phyloP scores from a whole-genome alignment of 2,329 filamentous ascomycete species.

The Gaeumannomyces tritici region DNA sequence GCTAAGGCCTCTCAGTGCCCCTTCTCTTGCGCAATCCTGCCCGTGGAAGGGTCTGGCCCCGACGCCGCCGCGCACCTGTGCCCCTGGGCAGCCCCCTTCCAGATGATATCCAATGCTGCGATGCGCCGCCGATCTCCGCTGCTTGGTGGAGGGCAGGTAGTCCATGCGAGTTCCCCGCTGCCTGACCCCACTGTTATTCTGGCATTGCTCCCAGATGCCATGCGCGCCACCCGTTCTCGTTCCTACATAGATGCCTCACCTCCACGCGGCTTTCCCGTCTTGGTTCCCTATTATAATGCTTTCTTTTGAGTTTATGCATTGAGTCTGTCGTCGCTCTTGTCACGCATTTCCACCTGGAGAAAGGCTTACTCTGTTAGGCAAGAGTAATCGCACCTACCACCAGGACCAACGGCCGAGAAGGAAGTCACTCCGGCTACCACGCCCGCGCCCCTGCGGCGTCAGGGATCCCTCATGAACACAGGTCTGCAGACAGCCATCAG shows the following conservation, averaged over 20 bases:
- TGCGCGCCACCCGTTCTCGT: neutral
- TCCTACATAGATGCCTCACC: neutral
- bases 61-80: neutral
- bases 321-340: neutral
- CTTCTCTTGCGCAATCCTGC: neutral
- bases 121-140: neutral
- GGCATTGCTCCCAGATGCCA: neutral
- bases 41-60: neutral
- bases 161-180: neutral
- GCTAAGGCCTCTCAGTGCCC: neutral
- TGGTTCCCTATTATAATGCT: neutral
- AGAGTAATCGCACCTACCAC: neutral
- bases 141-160: neutral
- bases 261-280: neutral
- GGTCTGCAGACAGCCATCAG: neutral
- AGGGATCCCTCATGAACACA: neutral
- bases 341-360: no score
- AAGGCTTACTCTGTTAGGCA: neutral
- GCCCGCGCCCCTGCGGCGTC: neutral
- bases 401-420: neutral
- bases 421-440: neutral
- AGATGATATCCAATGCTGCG: neutral
- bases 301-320: neutral
- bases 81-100: no score
- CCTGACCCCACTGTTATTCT: neutral